A percentile compares a stretch with the other conserved stretches of the same genome.
Conservation (phyloP, 2,329 filamentous ascomycete genomes). For the Trichoderma asperellum region DNA sequence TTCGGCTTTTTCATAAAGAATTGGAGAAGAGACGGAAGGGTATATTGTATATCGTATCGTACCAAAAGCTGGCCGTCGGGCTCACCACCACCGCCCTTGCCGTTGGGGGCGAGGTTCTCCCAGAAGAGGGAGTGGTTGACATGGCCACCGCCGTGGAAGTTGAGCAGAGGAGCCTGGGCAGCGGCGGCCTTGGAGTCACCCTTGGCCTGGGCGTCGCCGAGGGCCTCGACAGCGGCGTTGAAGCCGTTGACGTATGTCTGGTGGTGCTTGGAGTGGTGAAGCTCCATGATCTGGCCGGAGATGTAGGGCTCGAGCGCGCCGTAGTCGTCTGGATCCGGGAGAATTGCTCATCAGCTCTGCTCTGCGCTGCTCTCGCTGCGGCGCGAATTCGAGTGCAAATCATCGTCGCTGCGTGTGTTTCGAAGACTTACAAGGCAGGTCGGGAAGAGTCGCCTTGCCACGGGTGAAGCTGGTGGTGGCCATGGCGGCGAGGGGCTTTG, state of each 20-base stretch:
- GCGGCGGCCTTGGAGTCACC: constrained; percentile 60
- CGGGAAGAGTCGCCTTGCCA: constrained; percentile 90
- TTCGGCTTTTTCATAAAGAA: neutral
- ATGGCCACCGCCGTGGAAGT: constrained; percentile 84
- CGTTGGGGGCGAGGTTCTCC: constrained; percentile 75
- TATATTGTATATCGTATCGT: neutral
- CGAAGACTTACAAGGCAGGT: constrained; percentile 63
- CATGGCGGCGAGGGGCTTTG: constrained; percentile 65
- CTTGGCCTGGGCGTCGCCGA: constrained; percentile 66
- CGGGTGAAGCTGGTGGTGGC: constrained; percentile 77
- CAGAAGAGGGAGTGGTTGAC: constrained; percentile 88
- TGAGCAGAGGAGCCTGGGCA: constrained; percentile 60
- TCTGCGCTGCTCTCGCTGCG: constrained; percentile 10
- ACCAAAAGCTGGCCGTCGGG: constrained; percentile 64
- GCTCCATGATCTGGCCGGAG: constrained; percentile 92
- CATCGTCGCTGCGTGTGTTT: neutral
- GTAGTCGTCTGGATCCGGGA: constrained; percentile 76
- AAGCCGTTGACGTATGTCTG: constrained; percentile 90
- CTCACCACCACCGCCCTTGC: constrained; percentile 64
- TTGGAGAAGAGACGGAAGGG: no score
- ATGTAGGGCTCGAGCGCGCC: constrained; percentile 85
- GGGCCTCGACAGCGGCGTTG: constrained; percentile 77
- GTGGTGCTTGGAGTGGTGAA: constrained; percentile 94
- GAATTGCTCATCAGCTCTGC: neutral
- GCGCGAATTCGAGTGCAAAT: neutral